Base-by-base conservation (phyloP, 441 rosid species). In the Populus hybrid region DNA sequence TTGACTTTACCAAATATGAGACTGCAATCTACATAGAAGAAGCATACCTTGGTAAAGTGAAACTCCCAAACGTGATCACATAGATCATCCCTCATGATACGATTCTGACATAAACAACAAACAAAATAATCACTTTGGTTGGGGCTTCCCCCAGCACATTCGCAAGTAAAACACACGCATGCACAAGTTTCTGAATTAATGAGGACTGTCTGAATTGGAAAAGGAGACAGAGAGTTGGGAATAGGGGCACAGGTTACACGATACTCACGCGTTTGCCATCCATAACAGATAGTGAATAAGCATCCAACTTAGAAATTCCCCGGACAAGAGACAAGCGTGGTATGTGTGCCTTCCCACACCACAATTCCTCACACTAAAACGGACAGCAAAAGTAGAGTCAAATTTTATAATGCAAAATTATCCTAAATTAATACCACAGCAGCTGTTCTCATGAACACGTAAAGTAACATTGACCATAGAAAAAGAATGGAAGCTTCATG, bases 61-160 rank as follows among this genome's bases (percentile, higher is more conserved):
- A 88, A 88, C 67, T 87, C 90, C 93, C 93, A 90, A 35, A 67
- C 85, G 82, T 90, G 92, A 77, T 87, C 90, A 64, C 89, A 90
- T 5, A 90, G 85, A 79, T 90, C 90, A 65, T 87, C 89, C 83
- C 79, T 88, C 78, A 75, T 72, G 71, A 90, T 90, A 68, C 90
- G 87, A 69, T 56, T 77, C 94, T 90, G 86, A 59, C 69, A 83
- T 10, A 45, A n/a, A 74, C 24, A 59, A 76, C 31, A 64, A 65
- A 68, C 31, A 33, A 61, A 63, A 38, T 6, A 42, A 77, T 40
- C 74, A 72, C 42, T 72, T 65, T 31, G 24, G 10, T 40, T 33
- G 21, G 61, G 40, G 10, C 50, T 23, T 12, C 14, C 31, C 59
- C 21, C 28, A 24, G 64, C 67, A 64, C 63, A 72, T 6, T 16